Conservation (phyloP, 2,329 filamentous ascomycete genomes). For the Saccharata proteae region DNA sequence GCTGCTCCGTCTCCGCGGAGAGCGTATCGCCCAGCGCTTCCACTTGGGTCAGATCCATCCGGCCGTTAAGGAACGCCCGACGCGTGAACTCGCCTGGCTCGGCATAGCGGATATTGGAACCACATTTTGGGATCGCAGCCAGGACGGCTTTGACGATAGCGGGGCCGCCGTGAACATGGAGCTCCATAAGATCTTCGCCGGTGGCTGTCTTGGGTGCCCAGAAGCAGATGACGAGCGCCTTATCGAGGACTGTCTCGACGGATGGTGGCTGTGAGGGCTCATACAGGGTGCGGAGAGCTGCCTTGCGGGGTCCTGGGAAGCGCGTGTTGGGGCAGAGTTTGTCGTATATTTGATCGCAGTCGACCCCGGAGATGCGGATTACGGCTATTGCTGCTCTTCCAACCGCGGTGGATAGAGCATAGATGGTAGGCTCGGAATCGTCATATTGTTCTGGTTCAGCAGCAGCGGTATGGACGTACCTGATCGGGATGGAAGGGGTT, state of each 20-base stretch:
- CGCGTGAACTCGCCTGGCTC: slow-evolving; percentile 93
- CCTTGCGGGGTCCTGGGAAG: slow-evolving; percentile 49
- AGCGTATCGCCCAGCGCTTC: slow-evolving; percentile 51
- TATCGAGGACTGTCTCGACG: slow-evolving; percentile 49
- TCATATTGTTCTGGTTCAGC: too few species aligned
- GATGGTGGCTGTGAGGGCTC: slow-evolving; percentile 34
- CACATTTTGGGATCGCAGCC: slow-evolving; percentile 54
- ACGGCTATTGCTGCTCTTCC: slow-evolving; percentile 86
- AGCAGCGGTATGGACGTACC: not conserved
- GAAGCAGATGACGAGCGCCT: slow-evolving; percentile 74
- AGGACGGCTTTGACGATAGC: slow-evolving; percentile 84
- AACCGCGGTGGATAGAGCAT: slow-evolving; percentile 76
- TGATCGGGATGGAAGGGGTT: not conserved
- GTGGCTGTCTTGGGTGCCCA: slow-evolving; percentile 72
- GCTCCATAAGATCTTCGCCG: slow-evolving; percentile 81
- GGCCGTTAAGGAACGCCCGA: slow-evolving; percentile 76
- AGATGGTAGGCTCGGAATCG: slow-evolving; percentile 62
- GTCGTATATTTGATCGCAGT: slow-evolving; percentile 58
- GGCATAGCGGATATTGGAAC: slow-evolving; percentile 59
- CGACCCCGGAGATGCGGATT: slow-evolving; percentile 72
- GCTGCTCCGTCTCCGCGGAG: slow-evolving; percentile 71
- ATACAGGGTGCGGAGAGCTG: slow-evolving; percentile 63
- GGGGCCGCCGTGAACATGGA: slow-evolving; percentile 87
- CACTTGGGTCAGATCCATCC: slow-evolving; percentile 76
- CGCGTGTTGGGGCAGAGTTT: slow-evolving; percentile 44